Evolutionary conservation across 2,329 filamentous ascomycete genomes (phyloP), one percentile per base, ranked within the genome.

Genomic region (Trichoderma arundinaceum): DNA sequence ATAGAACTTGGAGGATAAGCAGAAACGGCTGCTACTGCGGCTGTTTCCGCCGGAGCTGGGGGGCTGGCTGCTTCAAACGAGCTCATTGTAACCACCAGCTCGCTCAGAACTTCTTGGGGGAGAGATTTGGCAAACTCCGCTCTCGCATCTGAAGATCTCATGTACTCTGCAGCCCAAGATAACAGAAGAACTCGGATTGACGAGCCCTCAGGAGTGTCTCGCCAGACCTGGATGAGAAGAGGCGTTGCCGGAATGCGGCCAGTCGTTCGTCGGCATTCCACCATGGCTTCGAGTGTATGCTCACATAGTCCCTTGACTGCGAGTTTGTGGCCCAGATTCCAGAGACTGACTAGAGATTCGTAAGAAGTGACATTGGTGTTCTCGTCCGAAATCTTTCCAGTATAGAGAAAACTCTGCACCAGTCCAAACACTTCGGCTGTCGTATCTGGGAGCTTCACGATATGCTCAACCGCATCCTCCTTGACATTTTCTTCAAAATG

Each of bases 111-210:
- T 69, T 88, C 85, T 68, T 88, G 84, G 0, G 87, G 86, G 3
- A 89, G 79, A 0, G 85, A 85, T 70, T 84, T 84, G 49, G 84
- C 86, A 71, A 88, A 88, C 67, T 86, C 84, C 8, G 82, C 79
- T 17, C 85, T 80, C 1, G 81, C 79, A 22, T 86, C 82, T 3
- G 85, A 86, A 0, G 83, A 83, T 48, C 84, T 78, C 77, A 88
- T 86, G 70, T 88, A 88, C 74, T 89, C 86, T 32, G 85, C 86
- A 1, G 86, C 84, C 87, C 87, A 89, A 10, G 80, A 82, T 3
- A 88, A 77, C 13, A 89, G 80, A 43, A 89, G 81, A 67, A 81
- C 80, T 44, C 86, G 81, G 56, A 89, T 84, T 0, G 84, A 81
- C 2, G 86, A 88, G 8, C 85, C 86, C 68, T 86, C 84, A 0